Evolutionary conservation across 2,329 filamentous ascomycete species (phyloP), one percentile per base, ranked within the genome.

Genomic region (Penicillium crustosum): DNA sequence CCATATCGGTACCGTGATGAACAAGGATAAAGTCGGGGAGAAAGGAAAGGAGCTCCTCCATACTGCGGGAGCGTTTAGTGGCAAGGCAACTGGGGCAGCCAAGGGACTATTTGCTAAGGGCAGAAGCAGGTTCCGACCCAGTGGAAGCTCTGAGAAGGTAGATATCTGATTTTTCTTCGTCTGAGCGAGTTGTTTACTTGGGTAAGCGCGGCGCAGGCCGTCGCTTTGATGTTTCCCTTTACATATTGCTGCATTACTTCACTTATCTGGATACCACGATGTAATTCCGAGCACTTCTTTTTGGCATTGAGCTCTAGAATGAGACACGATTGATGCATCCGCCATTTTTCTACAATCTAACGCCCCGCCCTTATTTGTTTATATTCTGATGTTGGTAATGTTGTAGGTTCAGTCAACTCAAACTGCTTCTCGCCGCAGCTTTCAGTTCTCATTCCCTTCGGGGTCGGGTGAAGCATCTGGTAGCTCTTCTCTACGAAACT

Each of bases 31-130:
- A 69, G 85, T 93, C 72, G 89, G 91, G 66, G 84, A 87, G 39
- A 93, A 93, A 79, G 88, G 93, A 73, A 97, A 96, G 78, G 92
- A 95, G 68, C 79, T 97, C 29, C 82, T 97, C 71, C 90, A 94
- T 64, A 88, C 89, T 23, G 93, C 93, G 54, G 91, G 91, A 53
- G 78, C 86, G 19, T 78, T 89, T 58, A 84, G 87, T 59, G 86
- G 86, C 25, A 88, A 88, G 69, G 86, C 86, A 33, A 83, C 85
- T 62, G 92, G 91, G 72, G 91, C 91, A 58, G 92, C 93, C 49
- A 96, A 96, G 79, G 93, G 93, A 52, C 77, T 97, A 63, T 88
- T 97, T 74, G 91, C 89, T 64, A 96, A 96, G 78, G 91, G 93
- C 66, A 93, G 90, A 78, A 93, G 85, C 78, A 93, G 91, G 76